Evolutionary conservation across 1,284 basidiomycete species (phyloP), one percentile per base, ranked within the genome.

Genomic region (Coniophora puteana): DNA sequence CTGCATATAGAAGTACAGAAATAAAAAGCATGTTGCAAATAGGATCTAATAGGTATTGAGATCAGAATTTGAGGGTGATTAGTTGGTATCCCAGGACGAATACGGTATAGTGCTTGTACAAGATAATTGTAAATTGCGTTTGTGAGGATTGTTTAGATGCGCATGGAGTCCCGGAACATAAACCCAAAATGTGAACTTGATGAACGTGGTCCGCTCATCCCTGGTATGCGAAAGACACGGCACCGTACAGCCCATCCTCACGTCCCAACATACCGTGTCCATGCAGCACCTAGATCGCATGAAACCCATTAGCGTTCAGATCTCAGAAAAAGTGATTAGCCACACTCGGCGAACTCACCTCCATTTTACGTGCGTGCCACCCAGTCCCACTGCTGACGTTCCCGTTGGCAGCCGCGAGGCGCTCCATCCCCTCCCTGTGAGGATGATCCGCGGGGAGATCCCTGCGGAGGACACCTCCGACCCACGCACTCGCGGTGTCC

Each of bases 291-390:
- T 89, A 44, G 38, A 44, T 40, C 32, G 5, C 12, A 22, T 17
- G 42, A 36, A 38, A 51, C 44, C 40, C 23, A 49, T 36, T 33
- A 48, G n/a, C n/a, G 40, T 34, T 24, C 33, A 18, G 24, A 38
- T n/a, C 18, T 20, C 38, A 34, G 23, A 12, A 22, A 24, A 26
- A 40, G 17, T 38, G 14, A 44, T 38, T 8, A 27, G 16, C 17
- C 17, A 35, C 8, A 12, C 3, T 10, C 27, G 33, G 43, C 29
- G 3, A 26, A 66, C 80, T 43, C 40, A 96, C 89, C 78, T 98
- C 94, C 92, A 97, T 94, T 71, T 99, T 99, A 39, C 93, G 70
- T 25, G 89, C 83, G 65, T 97, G 93, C 94, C 95, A 99, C 0
- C 95, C 95, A 2, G 93, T 79, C 4, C 85, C 88, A 54, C 87